Conservation (phyloP, 106 monocot species). For the Allium fistulosum region DNA sequence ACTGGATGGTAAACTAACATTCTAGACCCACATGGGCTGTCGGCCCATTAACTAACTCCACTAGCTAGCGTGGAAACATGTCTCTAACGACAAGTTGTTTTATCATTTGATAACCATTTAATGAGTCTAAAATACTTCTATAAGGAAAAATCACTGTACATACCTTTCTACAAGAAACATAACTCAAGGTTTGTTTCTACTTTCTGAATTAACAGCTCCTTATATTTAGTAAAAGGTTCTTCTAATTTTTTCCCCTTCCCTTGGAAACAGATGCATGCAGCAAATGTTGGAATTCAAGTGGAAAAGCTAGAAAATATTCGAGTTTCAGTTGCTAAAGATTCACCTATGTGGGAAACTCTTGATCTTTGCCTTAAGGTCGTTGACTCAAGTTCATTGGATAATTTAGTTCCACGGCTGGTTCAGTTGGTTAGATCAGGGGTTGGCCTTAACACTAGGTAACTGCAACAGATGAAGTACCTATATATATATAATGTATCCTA, state of each 20-base stretch:
- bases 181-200: too few relatives aligned
- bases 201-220: too few relatives aligned
- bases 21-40: too few relatives aligned
- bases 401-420: slow-evolving; percentile 74
- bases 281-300: slow-evolving; percentile 72
- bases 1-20: too few relatives aligned
- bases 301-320: slow-evolving; percentile 91
- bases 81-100: too few relatives aligned
- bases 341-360: slow-evolving; percentile 99
- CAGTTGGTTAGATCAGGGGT: slow-evolving; percentile 88
- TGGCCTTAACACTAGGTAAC: slow-evolving; percentile 94
- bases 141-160: too few relatives aligned
- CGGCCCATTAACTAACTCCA: too few relatives aligned
- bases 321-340: slow-evolving; percentile 90
- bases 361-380: slow-evolving; percentile 80
- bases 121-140: too few relatives aligned
- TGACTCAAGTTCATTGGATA: slow-evolving; percentile 55
- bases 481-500: neutral
- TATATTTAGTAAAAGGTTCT: neutral
- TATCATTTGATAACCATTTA: too few relatives aligned
- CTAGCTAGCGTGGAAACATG: too few relatives aligned
- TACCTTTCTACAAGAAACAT: too few relatives aligned
- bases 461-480: neutral
- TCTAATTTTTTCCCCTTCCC: slow-evolving; percentile 6
- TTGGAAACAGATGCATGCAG: slow-evolving; percentile 71